These are phyloP conservation scores for Pythium sp. DNA, from an alignment of 352 stramenopile genomes.

Conservation along the genomic window DNA sequence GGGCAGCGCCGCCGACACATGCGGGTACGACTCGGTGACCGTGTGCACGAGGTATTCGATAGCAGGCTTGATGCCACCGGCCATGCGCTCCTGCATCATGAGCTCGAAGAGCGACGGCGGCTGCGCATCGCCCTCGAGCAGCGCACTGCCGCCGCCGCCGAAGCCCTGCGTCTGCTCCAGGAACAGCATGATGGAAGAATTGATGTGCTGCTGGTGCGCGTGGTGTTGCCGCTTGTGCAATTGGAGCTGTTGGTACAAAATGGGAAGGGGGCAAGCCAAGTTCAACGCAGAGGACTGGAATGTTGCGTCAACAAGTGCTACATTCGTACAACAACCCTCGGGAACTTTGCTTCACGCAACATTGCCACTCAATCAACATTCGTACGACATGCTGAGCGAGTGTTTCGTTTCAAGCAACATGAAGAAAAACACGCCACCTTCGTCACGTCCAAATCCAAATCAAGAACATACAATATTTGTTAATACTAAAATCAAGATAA, in stretches of 20 bases:
- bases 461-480: background rate
- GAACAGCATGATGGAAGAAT: slow-evolving; percentile 53
- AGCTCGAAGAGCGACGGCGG: slow-evolving; percentile 82
- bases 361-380: background rate
- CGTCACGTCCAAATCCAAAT: slow-evolving; percentile 1
- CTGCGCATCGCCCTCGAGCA: slow-evolving; percentile 9
- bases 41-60: slow-evolving; percentile 72
- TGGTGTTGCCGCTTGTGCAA: background rate
- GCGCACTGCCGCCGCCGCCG: slow-evolving; percentile 6
- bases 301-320: slow-evolving; percentile 5
- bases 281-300: background rate
- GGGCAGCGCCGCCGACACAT: slow-evolving; percentile 43
- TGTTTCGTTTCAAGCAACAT: too few relatives aligned
- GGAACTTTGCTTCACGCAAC: too few relatives aligned
- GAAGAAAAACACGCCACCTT: background rate
- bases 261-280: background rate
- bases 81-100: slow-evolving; percentile 87
- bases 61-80: slow-evolving; percentile 66
- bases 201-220: background rate
- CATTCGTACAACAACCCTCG: background rate
- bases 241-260: background rate
- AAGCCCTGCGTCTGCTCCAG: slow-evolving; percentile 81
- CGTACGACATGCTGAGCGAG: background rate
- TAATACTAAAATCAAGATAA: background rate
- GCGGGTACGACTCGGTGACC: slow-evolving; percentile 73